A percentile compares a stretch with the other conserved stretches of the same genome.
phyloP scores from a whole-genome alignment of 352 stramenopile species.

The Globisporangium yorkense region DNA sequence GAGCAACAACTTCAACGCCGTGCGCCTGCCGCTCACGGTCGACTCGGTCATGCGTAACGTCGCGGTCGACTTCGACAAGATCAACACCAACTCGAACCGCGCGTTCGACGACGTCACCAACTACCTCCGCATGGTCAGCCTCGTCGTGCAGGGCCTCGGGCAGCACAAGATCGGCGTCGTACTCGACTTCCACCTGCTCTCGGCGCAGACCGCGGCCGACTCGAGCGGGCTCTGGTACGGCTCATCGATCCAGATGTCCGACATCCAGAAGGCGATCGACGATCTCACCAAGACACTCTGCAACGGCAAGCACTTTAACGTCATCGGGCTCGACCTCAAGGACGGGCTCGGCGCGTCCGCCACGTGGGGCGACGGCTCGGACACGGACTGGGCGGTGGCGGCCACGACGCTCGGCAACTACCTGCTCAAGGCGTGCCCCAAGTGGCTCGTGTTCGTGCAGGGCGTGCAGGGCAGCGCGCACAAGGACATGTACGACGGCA shows the following conservation, averaged over 20 bases:
- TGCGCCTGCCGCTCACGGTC: slow-evolving; percentile 70
- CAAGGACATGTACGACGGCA: slow-evolving; percentile 53
- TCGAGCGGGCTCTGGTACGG: slow-evolving; percentile 63
- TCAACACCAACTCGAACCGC: slow-evolving; percentile 85
- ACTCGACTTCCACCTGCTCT: slow-evolving; percentile 76
- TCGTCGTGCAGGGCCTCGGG: slow-evolving; percentile 60
- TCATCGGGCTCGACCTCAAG: slow-evolving; percentile 84
- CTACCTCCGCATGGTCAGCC: slow-evolving; percentile 63
- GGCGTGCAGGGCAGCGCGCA: slow-evolving; percentile 63
- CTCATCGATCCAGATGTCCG: slow-evolving; percentile 56
- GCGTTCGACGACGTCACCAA: slow-evolving; percentile 46
- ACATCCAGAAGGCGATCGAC: slow-evolving; percentile 79
- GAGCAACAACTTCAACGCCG: slow-evolving; percentile 77
- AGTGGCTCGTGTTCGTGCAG: slow-evolving; percentile 77
- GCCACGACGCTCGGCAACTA: slow-evolving; percentile 65
- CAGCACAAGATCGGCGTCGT: slow-evolving; percentile 75
- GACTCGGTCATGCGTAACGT: slow-evolving; percentile 68
- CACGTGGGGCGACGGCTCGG: slow-evolving; percentile 68
- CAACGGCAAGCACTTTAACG: slow-evolving; percentile 78
- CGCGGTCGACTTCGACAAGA: slow-evolving; percentile 45
- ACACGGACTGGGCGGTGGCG: slow-evolving; percentile 71
- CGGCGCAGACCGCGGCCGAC: slow-evolving; percentile 32
- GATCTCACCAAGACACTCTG: slow-evolving; percentile 65
- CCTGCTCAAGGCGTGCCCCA: slow-evolving; percentile 55
- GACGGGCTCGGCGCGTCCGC: slow-evolving; percentile 52